Base-by-base conservation (phyloP, 2,329 filamentous ascomycete genomes). In the Microsporum canis region DNA sequence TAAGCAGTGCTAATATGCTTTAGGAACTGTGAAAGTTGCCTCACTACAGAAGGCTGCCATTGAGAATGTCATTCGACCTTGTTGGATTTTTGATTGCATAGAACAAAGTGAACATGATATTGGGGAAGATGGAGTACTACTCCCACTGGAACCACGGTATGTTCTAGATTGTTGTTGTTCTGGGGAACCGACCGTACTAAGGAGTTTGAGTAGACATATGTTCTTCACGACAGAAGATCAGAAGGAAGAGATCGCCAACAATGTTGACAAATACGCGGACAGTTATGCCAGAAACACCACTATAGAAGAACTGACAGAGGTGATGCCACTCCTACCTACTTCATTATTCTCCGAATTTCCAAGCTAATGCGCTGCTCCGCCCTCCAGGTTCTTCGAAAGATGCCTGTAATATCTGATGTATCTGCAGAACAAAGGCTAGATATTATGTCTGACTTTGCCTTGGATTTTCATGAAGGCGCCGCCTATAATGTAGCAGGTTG, bases 81-180 rank as follows among this genome's bases (percentile, higher is more conserved):
- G 78, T 4, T 99, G 94, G 94, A 76, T 97, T 1, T 78, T 88
- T 33, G 91, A 97, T 71, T 94, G 89, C 67, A 79, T 95, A 38
- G 80, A 81, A 36, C 80, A 80, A 62, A 78, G 77, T 51, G 79
- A 85, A 64, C 69, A 73, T 47, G 83, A 86, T 66, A 69, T 70
- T 1, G 72, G 84, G 72, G 73, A 80, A 65, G 59, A 78, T 1
- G 81, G 80, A 2, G 79, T 81, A 3, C 81, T 87, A 10, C 73
- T 96, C 5, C 82, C 95, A 0, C 76, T 82, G 3, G 85, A 88
- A 64, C 79, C 81, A 23, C 75, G 77, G 73, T 76, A 29, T 49
- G 63, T 36, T 33, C 33, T 14, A 23, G 0, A 55, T 27, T 17
- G 12, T 17, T 31, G 2, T 23, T n/a, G n/a, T 17, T 55, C 5